Conservation (phyloP, 208 protist genomes). For the Trichomonas vaginalis region DNA sequence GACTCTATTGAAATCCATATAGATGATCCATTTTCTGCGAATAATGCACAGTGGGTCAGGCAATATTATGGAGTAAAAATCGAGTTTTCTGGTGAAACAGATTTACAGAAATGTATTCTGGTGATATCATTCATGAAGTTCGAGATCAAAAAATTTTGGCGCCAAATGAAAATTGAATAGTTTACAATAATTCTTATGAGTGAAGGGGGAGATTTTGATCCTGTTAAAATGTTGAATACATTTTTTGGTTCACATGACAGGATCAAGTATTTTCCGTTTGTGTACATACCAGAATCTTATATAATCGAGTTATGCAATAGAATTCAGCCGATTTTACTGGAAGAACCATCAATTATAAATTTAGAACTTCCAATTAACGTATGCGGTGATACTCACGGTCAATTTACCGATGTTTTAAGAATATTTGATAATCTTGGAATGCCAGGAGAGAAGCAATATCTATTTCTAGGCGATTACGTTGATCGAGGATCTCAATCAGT, state of each 20-base stretch:
- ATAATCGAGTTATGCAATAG: neutral
- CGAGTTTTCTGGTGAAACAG: too few relatives aligned
- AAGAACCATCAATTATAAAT: neutral
- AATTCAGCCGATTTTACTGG: neutral
- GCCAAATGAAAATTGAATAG: neutral
- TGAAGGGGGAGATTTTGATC: neutral
- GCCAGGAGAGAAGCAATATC: conserved; percentile 23
- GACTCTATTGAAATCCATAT: too few relatives aligned
- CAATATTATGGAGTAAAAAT: too few relatives aligned
- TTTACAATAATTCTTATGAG: neutral
- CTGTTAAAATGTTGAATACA: neutral
- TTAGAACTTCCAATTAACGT: neutral
- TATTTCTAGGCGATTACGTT: conserved; percentile 29
- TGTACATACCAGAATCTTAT: neutral
- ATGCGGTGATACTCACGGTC: conserved; percentile 36
- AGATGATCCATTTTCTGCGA: too few relatives aligned
- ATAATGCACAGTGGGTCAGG: too few relatives aligned
- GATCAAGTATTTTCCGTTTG: neutral
- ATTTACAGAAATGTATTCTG: too few relatives aligned
- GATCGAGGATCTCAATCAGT: conserved; percentile 8
- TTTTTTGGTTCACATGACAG: neutral
- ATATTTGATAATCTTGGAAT: conserved; percentile 30
- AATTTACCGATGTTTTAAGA: conserved; percentile 34
- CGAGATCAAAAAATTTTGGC: too few relatives aligned
- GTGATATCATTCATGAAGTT: too few relatives aligned